These are phyloP conservation scores for Acmispon strigosus DNA, from an alignment of 306 rosid species.

Conservation along the genomic window DNA sequence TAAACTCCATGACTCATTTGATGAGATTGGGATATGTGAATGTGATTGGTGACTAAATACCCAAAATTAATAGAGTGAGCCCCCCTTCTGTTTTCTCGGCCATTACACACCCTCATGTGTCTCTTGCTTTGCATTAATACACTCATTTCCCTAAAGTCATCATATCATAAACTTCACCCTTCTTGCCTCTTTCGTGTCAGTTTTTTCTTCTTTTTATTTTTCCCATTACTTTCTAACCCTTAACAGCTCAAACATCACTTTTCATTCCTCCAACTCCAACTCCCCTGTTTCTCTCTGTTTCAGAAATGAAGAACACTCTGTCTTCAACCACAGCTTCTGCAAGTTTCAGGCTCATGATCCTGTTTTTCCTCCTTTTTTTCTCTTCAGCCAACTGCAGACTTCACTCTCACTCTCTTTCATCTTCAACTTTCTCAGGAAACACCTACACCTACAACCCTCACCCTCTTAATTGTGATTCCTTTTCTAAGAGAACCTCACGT, in stretches of 20 bases:
- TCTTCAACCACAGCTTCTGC: slow-evolving; percentile 31
- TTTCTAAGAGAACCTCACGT: slow-evolving; percentile 47
- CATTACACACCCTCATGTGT: slow-evolving; percentile 52
- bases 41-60: slow-evolving; percentile 22
- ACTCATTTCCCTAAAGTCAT: slow-evolving; percentile 4
- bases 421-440: slow-evolving; percentile 23
- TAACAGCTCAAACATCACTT: background rate
- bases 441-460: background rate
- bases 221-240: background rate
- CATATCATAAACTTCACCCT: background rate
- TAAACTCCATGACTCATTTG: slow-evolving; percentile 25
- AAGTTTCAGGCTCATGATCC: background rate
- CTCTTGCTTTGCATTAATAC: slow-evolving; percentile 54
- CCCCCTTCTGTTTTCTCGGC: slow-evolving; percentile 23
- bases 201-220: background rate
- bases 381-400: slow-evolving; percentile 12
- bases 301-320: slow-evolving; percentile 49
- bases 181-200: background rate
- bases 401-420: background rate
- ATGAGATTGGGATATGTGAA: slow-evolving; percentile 20
- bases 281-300: slow-evolving; percentile 23
- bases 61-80: slow-evolving; percentile 24
- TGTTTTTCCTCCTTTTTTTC: slow-evolving; percentile 21
- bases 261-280: background rate
- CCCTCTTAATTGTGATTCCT: slow-evolving; percentile 41